These are phyloP conservation scores for Nakazawaea ishiwadae DNA, from an alignment of 805 yeast genomes.

Conservation along the genomic window DNA sequence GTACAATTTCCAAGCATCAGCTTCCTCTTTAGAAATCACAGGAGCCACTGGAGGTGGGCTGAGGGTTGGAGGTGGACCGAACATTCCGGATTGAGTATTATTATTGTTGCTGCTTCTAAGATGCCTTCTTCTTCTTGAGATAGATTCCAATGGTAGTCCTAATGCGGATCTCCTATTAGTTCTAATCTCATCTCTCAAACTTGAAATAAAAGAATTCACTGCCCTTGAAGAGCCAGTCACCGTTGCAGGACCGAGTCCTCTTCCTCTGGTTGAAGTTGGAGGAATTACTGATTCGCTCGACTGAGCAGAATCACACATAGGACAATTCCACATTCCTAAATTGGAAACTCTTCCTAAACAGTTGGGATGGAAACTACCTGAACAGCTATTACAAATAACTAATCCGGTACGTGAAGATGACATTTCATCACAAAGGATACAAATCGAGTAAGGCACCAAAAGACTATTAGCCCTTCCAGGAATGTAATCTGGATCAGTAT, in stretches of 20 bases:
- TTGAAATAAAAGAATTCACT: conserved; percentile 16
- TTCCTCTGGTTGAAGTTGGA: conserved; percentile 7
- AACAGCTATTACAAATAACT: conserved; percentile 28
- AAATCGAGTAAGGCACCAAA: conserved; percentile 16
- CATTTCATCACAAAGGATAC: conserved; percentile 28
- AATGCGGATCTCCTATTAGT: conserved; percentile 17
- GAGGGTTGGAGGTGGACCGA: too few relatives aligned
- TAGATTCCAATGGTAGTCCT: conserved; percentile 15
- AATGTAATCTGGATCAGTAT: conserved; percentile 8
- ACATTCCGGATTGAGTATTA: too few relatives aligned
- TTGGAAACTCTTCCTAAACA: conserved; percentile 24
- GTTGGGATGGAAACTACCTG: conserved; percentile 26
- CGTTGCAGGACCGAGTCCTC: conserved; percentile 6
- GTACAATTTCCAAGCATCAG: conserved; percentile 25
- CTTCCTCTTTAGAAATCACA: conserved; percentile 16
- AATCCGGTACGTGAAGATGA: conserved; percentile 18
- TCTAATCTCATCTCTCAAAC: conserved; percentile 21
- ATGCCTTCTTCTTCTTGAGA: conserved; percentile 1
- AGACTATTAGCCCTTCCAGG: conserved; percentile 4
- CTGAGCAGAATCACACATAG: conserved; percentile 30
- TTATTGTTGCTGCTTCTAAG: conserved; percentile 1
- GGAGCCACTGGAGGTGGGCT: too few relatives aligned
- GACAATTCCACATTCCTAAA: conserved; percentile 23
- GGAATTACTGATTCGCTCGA: conserved; percentile 18
- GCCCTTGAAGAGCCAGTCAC: background rate